Conservation (phyloP, 768 basidiomycete genomes). For the Mycena crocata region DNA sequence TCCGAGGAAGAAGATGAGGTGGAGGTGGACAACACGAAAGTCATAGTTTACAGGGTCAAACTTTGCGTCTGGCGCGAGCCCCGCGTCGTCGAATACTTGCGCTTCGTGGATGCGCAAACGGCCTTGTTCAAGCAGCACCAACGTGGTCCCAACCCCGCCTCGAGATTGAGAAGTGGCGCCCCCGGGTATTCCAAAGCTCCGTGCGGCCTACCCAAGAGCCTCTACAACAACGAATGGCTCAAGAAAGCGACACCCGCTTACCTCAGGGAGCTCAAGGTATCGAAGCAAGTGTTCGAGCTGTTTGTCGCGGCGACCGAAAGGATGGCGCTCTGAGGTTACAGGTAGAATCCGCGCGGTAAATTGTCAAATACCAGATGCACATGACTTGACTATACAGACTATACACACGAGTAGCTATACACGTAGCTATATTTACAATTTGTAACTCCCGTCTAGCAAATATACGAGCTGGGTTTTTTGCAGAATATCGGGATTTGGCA, state of each 20-base stretch:
- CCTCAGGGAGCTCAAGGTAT: slow-evolving; percentile 23
- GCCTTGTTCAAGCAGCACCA: slow-evolving; percentile 14
- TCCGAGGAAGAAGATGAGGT: slow-evolving; percentile 28
- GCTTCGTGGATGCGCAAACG: slow-evolving; percentile 28
- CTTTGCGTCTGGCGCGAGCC: slow-evolving; percentile 32
- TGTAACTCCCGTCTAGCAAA: not conserved
- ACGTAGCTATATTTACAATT: not conserved
- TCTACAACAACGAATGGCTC: slow-evolving; percentile 29
- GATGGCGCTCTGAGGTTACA: slow-evolving; percentile 23
- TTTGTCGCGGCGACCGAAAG: slow-evolving; percentile 25
- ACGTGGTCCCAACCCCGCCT: slow-evolving; percentile 4
- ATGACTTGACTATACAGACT: not conserved
- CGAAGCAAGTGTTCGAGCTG: slow-evolving; percentile 25
- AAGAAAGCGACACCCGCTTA: slow-evolving; percentile 14
- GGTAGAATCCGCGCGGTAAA: not conserved
- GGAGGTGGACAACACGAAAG: slow-evolving; percentile 13
- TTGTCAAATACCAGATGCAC: slow-evolving; percentile 1
- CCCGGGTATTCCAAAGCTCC: slow-evolving; percentile 15
- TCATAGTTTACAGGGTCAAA: slow-evolving; percentile 19
- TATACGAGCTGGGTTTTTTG: slow-evolving; percentile 17
- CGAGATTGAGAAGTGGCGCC: slow-evolving; percentile 7
- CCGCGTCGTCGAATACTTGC: slow-evolving; percentile 23
- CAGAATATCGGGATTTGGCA: too few species aligned
- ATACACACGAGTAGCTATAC: slow-evolving; percentile 12
- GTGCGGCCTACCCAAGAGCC: slow-evolving; percentile 28